Base-by-base conservation (phyloP, 176 grass and related monocot species). In the Triticum aestivum region DNA sequence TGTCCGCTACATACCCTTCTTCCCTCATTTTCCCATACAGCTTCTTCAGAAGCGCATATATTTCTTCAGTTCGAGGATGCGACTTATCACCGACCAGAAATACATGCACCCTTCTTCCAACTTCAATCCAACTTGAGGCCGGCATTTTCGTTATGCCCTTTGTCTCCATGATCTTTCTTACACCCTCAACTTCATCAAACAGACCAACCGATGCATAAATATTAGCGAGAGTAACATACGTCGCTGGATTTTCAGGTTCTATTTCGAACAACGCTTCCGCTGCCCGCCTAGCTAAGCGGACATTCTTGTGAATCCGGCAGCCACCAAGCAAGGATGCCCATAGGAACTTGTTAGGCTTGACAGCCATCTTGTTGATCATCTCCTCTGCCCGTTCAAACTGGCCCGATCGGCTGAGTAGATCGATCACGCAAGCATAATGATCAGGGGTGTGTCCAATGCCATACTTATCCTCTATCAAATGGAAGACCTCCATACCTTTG, bases 301-400 rank as follows among this genome's bases (percentile, higher is more conserved):
- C 78, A 84, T 96, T 98, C 61, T 92, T 94, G 82, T 92, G 89
- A 83, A 86, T 89, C 75, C 75, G 66, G 20, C 91, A 93, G 12
- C 96, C 91, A 86, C 88, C 77, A 38, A 96, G 88, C 91, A 98
- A 82, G 33, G 93, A 96, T 21, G 93, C 86, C 96, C 93, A 98
- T 17, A 98, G 74, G 80, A 94, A 96, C 86, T 96, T 96, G 82
- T 91, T 95, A 10, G 91, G 89, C 67, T 94, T 91, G 69, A 89
- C 64, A 2, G 82, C 77, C 90, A 96, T 96, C 24, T 82, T 89
- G 41, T 59, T 59, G 14, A 94, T 94, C 51, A 96, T 86, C 52
- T 91, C 86, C 79, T 92, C 82, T 61, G 93, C 93, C 94, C 71
- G 84, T 38, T 91, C 78, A 52, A 98, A 87, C 42, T 78, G 84